Percentiles rank a stretch among this genome's conserved stretches.
Conservation (phyloP, 176 grass and related monocot species). For the Ananas comosus region DNA sequence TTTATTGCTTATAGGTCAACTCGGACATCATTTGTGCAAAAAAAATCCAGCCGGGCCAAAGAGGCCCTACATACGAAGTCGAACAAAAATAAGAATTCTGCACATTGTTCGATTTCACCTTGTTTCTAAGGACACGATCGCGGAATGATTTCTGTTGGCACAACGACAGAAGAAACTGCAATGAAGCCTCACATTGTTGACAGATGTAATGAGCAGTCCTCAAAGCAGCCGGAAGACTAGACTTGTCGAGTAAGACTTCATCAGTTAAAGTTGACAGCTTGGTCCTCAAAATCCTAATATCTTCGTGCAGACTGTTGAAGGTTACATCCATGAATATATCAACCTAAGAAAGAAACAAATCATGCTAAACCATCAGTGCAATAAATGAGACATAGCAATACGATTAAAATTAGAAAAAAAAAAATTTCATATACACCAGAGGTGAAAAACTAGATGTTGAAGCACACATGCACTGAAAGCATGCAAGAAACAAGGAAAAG, state of each 20-base stretch:
- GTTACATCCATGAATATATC: slow-evolving; percentile 89
- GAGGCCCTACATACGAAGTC: neutral
- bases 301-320: slow-evolving; percentile 80
- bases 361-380: neutral
- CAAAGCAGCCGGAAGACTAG: slow-evolving; percentile 29
- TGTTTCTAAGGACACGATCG: slow-evolving; percentile 79
- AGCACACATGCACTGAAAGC: neutral
- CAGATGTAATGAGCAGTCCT: slow-evolving; percentile 57
- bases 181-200: slow-evolving; percentile 79
- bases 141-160: slow-evolving; percentile 87
- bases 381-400: neutral
- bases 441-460: neutral
- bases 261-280: slow-evolving; percentile 37
- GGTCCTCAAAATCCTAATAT: slow-evolving; percentile 50
- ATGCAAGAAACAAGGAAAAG: neutral
- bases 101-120: slow-evolving; percentile 30
- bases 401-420: neutral
- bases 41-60: neutral
- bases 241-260: slow-evolving; percentile 19
- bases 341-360: slow-evolving; percentile 34
- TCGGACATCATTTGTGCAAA: too few species aligned
- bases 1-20: too few species aligned
- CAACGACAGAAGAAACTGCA: slow-evolving; percentile 86
- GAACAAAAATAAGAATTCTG: slow-evolving; percentile 4
- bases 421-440: neutral